Conservation (phyloP, 345 rosid species). For the Sonneratia alba region DNA sequence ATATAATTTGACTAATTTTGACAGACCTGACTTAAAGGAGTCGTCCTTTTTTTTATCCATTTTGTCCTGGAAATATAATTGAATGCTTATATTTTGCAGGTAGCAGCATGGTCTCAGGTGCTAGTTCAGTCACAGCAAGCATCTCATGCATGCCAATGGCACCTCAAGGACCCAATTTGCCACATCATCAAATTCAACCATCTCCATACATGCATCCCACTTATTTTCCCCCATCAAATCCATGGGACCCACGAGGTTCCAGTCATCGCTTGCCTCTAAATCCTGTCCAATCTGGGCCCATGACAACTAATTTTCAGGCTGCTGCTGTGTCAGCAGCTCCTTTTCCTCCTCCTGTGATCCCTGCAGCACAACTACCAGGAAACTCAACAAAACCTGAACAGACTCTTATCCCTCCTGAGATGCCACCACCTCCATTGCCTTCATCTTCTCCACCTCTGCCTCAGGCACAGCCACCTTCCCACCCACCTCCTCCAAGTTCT, state of each 20-base stretch:
- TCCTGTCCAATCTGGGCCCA: slow-evolving; percentile 41
- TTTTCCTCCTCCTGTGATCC: slow-evolving; percentile 65
- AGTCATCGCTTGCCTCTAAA: slow-evolving; percentile 45
- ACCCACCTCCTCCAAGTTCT: slow-evolving; percentile 81
- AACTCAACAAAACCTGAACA: slow-evolving; percentile 62
- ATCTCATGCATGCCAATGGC: slow-evolving; percentile 41
- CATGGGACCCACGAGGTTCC: slow-evolving; percentile 70
- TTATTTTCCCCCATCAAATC: slow-evolving; percentile 51
- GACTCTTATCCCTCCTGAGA: slow-evolving; percentile 29
- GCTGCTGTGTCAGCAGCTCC: slow-evolving; percentile 53
- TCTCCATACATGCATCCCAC: slow-evolving; percentile 61
- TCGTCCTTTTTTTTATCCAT: background rate
- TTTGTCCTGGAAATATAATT: background rate
- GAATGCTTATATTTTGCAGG: slow-evolving; percentile 16
- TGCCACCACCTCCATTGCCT: slow-evolving; percentile 42
- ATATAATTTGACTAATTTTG: background rate
- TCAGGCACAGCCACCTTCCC: slow-evolving; percentile 62
- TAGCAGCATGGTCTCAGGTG: slow-evolving; percentile 21
- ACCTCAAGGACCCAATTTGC: slow-evolving; percentile 51
- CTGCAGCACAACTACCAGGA: slow-evolving; percentile 62
- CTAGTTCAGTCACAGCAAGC: slow-evolving; percentile 40
- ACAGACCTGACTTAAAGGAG: background rate
- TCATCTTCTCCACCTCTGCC: slow-evolving; percentile 63
- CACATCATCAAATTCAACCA: slow-evolving; percentile 59
- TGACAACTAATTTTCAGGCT: slow-evolving; percentile 41